Evolutionary conservation across 2,329 filamentous ascomycete genomes (phyloP), one percentile per base, ranked within the genome.

Genomic region (Berkeleyomyces basicola): DNA sequence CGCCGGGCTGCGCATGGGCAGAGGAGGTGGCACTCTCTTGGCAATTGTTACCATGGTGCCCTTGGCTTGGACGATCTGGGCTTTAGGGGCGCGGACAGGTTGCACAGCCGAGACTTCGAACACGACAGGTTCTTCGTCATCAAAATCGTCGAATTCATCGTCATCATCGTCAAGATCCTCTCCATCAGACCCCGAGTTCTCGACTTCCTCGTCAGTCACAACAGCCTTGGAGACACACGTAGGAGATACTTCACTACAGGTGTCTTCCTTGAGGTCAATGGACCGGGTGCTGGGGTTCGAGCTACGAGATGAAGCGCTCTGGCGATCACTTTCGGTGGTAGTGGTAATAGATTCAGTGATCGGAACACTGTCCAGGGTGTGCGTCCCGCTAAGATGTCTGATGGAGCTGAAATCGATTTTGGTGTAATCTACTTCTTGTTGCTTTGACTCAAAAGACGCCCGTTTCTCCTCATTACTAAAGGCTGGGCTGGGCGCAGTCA

Each of bases 1-100:
- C 72, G 84, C 84, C 0, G 89, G 86, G 70, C 87, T 95, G 58
- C 90, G 79, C 2, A 82, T 79, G 1, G 91, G 91, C 10, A 96
- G 79, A 7, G 87, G 84, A 1, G 91, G 90, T 0, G 89, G 82
- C 1, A 85, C 74, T 43, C 90, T 82, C 74, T 92, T 95, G 10
- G 88, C 84, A 64, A 96, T 95, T 55, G 83, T 90, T 37, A 96
- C 88, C 59, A 96, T 77, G 59, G 86, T 86, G 33, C 90, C 88
- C 69, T 88, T 86, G 46, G 83, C 86, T 39, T 81, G 79, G 63
- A 90, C 83, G 62, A 83, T 79, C 1, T 86, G 83, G 2, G 81
- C 79, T 47, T 82, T 80, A 61, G 83, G 80, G 5, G 79, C 77
- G 47, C 71, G 69, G 14, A 82, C 75, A 14, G 79, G 79, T 65